Evolutionary conservation across 2,329 filamentous ascomycete species (phyloP).

Genomic region (Epichloe sibirici): DNA sequence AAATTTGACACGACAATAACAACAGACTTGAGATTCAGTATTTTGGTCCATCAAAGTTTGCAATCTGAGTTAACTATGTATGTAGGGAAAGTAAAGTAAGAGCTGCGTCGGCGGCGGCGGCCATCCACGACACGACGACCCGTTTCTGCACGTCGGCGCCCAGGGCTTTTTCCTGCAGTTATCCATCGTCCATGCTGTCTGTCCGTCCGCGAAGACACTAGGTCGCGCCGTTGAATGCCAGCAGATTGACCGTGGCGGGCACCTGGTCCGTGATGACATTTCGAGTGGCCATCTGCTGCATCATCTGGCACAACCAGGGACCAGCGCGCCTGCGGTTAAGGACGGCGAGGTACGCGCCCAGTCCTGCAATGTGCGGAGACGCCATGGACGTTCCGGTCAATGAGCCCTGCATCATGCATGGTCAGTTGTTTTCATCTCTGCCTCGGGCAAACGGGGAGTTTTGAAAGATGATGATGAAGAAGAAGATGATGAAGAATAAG

Average conservation of each 20-base stretch:
- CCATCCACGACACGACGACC: no score
- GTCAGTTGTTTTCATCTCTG: neutral
- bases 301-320: constrained; percentile 30
- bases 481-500: constrained; percentile 1
- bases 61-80: no score
- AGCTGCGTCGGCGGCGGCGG: no score
- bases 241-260: constrained; percentile 32
- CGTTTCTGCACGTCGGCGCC: no score
- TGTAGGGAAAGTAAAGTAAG: no score
- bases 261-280: constrained; percentile 26
- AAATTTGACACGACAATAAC: no score
- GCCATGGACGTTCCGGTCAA: constrained; percentile 37
- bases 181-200: no score
- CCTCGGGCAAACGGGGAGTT: no score
- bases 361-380: constrained; percentile 29
- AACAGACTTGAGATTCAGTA: no score
- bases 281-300: constrained; percentile 28
- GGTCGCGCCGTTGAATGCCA: constrained; percentile 39
- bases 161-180: no score
- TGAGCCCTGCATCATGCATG: constrained; percentile 11
- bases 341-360: constrained; percentile 15
- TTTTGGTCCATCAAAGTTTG: no score
- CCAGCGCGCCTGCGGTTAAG: constrained; percentile 20
- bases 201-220: neutral
- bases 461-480: neutral